These are phyloP conservation scores for Auriscalpium orientale DNA, from an alignment of 768 basidiomycete species.

Conservation along the genomic window DNA sequence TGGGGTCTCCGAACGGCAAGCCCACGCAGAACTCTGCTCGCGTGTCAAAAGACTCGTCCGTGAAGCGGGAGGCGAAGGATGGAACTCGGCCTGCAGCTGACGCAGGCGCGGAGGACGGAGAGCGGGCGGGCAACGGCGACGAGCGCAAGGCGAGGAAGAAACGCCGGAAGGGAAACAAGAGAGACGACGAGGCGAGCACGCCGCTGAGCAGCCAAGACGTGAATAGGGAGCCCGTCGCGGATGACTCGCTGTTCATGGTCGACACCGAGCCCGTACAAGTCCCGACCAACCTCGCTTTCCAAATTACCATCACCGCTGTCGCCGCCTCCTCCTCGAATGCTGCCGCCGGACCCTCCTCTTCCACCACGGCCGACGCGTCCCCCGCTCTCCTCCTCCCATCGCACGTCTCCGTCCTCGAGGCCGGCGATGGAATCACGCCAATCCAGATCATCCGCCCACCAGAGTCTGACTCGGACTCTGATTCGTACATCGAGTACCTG, in stretches of 20 bases:
- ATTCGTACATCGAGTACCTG: conserved; percentile 70
- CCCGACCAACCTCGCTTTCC: conserved; percentile 17
- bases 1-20: background rate
- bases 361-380: conserved; percentile 4
- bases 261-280: conserved; percentile 38
- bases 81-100: no score
- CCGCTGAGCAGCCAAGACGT: background rate
- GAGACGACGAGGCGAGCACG: background rate
- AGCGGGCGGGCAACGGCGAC: background rate
- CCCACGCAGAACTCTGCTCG: background rate
- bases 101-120: background rate
- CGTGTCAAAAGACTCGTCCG: background rate
- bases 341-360: conserved; percentile 3
- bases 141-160: conserved; percentile 7
- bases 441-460: conserved; percentile 40
- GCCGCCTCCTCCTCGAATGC: conserved; percentile 2
- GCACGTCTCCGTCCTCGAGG: conserved; percentile 56
- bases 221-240: background rate
- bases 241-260: conserved; percentile 36
- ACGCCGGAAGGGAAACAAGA: background rate
- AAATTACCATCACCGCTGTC: conserved; percentile 6
- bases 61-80: background rate
- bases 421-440: conserved; percentile 23
- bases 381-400: conserved; percentile 49
- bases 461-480: conserved; percentile 47